phyloP scores from a whole-genome alignment of 2,329 filamentous ascomycete genomes.

The Fusarium kyushuense region DNA sequence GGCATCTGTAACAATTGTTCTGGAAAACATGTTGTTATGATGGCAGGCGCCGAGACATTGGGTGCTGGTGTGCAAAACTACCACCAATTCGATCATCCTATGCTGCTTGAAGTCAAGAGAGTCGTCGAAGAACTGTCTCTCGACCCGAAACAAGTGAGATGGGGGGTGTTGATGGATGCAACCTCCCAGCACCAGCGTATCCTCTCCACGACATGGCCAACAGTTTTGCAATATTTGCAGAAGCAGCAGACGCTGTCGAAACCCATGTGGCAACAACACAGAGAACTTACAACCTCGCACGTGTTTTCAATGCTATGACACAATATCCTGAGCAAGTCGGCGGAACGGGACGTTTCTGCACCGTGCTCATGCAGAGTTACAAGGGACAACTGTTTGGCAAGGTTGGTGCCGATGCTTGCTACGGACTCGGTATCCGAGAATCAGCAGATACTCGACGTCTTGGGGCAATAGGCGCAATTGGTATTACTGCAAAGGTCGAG shows the following conservation, averaged over 20 bases:
- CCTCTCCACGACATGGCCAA: constrained; percentile 53
- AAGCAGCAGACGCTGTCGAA: constrained; percentile 45
- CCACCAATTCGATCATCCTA: constrained; percentile 52
- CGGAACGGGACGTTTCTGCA: constrained; percentile 61
- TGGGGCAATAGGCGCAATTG: constrained; percentile 55
- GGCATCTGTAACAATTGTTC: constrained; percentile 61
- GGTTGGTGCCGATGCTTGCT: constrained; percentile 62
- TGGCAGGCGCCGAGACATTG: constrained; percentile 56
- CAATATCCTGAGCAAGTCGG: constrained; percentile 58
- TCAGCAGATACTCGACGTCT: constrained; percentile 53
- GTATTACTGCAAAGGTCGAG: constrained; percentile 62
- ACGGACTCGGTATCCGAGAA: constrained; percentile 58
- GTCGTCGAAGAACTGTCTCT: constrained; percentile 54
- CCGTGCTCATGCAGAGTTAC: constrained; percentile 57
- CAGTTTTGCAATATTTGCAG: constrained; percentile 55
- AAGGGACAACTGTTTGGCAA: constrained; percentile 58
- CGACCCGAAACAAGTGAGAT: constrained; percentile 49
- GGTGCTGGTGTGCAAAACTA: constrained; percentile 51
- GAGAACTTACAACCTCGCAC: constrained; percentile 47
- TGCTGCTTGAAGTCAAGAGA: constrained; percentile 55
- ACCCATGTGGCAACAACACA: background rate
- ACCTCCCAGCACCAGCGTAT: constrained; percentile 60
- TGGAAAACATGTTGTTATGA: constrained; percentile 62
- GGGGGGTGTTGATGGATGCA: constrained; percentile 63
- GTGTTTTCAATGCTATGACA: constrained; percentile 58